Evolutionary conservation across 225 moss, liverwort and hornwort species (phyloP).

Genomic region (Sphagnum contortum): DNA sequence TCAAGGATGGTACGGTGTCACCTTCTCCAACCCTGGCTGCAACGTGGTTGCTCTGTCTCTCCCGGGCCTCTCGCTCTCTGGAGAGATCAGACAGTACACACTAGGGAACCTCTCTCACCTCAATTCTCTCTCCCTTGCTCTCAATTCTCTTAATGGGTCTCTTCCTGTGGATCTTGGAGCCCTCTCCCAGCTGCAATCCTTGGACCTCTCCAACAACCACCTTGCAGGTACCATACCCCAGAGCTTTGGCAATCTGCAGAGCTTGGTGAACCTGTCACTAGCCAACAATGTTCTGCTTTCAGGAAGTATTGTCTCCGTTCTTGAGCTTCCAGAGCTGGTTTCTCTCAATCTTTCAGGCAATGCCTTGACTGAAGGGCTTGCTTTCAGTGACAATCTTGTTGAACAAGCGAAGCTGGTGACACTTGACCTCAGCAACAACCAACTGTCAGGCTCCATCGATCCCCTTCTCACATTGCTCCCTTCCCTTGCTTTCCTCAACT

Average conservation of each 20-base stretch:
- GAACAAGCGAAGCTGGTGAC: conserved; percentile 21
- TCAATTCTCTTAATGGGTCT: conserved; percentile 24
- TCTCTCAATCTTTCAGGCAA: conserved; percentile 55
- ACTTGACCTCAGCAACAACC: conserved; percentile 60
- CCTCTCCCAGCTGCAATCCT: conserved; percentile 9
- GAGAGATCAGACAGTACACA: conserved; percentile 18
- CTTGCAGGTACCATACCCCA: conserved; percentile 43
- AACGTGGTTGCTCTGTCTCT: conserved; percentile 1
- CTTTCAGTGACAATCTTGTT: conserved; percentile 15
- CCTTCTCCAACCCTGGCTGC: conserved; percentile 6
- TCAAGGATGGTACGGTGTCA: conserved; percentile 35
- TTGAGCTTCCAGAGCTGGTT: conserved; percentile 35
- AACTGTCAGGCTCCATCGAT: conserved; percentile 48
- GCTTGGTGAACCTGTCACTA: conserved; percentile 49
- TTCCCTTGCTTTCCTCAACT: conserved; percentile 18
- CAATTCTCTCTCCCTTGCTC: conserved; percentile 19
- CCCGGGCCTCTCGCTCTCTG: conserved; percentile 10
- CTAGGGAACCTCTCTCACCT: conserved; percentile 22
- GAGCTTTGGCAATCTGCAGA: conserved; percentile 17
- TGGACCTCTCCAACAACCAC: conserved; percentile 23
- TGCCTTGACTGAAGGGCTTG: conserved; percentile 27
- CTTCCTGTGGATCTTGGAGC: conserved; percentile 31
- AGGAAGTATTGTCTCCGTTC: conserved; percentile 28
- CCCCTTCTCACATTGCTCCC: conserved; percentile 18
- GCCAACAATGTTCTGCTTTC: conserved; percentile 37